These are phyloP conservation scores for Monotropa hypopitys DNA, from an alignment of 179 eudicot species.

Conservation along the genomic window DNA sequence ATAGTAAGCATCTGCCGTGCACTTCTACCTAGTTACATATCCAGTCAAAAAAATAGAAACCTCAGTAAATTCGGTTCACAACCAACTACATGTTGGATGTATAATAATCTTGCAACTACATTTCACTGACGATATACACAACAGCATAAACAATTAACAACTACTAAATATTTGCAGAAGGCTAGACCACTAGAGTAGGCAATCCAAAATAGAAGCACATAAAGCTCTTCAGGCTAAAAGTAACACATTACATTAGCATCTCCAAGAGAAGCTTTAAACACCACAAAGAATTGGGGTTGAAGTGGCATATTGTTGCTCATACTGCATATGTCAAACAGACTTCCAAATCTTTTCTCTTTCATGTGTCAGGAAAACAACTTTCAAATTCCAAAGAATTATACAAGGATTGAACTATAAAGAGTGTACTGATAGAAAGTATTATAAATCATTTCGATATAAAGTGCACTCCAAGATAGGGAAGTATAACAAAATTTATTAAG, in stretches of 20 bases:
- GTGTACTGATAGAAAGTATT: too few relatives aligned
- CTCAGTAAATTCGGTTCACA: background rate
- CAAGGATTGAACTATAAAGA: background rate
- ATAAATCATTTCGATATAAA: too few relatives aligned
- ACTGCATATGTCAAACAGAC: background rate
- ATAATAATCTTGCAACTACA: background rate
- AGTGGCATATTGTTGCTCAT: background rate
- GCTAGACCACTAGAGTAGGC: background rate
- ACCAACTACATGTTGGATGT: background rate
- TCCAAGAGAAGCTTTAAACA: background rate
- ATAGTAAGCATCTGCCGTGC: slow-evolving; percentile 22
- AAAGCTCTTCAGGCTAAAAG: background rate
- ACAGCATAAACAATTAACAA: background rate
- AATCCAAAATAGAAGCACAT: slow-evolving; percentile 1
- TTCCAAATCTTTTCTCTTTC: background rate
- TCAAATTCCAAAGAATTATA: background rate
- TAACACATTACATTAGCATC: background rate
- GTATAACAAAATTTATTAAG: background rate
- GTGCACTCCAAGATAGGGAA: background rate
- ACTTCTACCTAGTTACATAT: slow-evolving; percentile 30
- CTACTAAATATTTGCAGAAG: background rate
- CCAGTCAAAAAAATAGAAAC: background rate
- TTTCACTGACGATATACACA: background rate
- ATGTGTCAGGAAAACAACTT: background rate
- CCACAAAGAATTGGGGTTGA: background rate